A percentile compares a stretch with the other conserved stretches of the same genome.
These are phyloP conservation scores for Aspergillus tamarii DNA, from an alignment of 2,329 filamentous ascomycete species.

Conservation along the genomic window DNA sequence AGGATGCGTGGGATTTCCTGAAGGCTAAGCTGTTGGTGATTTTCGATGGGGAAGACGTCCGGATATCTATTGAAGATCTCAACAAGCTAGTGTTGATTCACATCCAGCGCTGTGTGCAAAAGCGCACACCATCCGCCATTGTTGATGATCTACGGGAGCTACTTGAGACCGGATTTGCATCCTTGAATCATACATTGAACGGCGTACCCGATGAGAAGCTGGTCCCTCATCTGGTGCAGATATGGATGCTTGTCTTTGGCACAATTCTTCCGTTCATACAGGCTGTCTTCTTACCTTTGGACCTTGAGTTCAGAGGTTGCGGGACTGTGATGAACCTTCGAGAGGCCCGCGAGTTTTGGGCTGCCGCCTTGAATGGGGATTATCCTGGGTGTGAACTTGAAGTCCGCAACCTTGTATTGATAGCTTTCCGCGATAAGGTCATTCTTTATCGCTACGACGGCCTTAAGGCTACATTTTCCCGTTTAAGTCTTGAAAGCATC, in stretches of 20 bases:
- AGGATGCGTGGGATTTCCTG: constrained; percentile 69
- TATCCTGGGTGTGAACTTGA: constrained; percentile 67
- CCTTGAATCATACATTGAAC: constrained; percentile 80
- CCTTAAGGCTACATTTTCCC: constrained; percentile 86
- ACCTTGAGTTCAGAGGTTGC: constrained; percentile 86
- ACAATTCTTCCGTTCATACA: constrained; percentile 91
- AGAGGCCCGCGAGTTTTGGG: constrained; percentile 90
- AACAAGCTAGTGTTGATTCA: constrained; percentile 66
- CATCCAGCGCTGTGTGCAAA: constrained; percentile 65
- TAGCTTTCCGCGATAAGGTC: constrained; percentile 84
- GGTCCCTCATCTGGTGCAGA: constrained; percentile 86
- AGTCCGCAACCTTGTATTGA: constrained; percentile 83
- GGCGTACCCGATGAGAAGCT: constrained; percentile 81
- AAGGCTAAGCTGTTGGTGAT: constrained; percentile 66
- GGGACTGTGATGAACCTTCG: constrained; percentile 77
- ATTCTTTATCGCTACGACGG: constrained; percentile 87
- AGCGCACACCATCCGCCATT: constrained; percentile 60
- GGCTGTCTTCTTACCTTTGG: constrained; percentile 89
- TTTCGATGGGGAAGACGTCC: constrained; percentile 67
- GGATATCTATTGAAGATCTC: constrained; percentile 67
- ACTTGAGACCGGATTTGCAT: constrained; percentile 74
- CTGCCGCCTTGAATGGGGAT: constrained; percentile 62
- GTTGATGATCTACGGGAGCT: constrained; percentile 67
- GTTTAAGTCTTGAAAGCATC: constrained; percentile 81
- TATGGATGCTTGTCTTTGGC: constrained; percentile 93